phyloP scores from a whole-genome alignment of 306 rosid species.

The Senna siamea region DNA sequence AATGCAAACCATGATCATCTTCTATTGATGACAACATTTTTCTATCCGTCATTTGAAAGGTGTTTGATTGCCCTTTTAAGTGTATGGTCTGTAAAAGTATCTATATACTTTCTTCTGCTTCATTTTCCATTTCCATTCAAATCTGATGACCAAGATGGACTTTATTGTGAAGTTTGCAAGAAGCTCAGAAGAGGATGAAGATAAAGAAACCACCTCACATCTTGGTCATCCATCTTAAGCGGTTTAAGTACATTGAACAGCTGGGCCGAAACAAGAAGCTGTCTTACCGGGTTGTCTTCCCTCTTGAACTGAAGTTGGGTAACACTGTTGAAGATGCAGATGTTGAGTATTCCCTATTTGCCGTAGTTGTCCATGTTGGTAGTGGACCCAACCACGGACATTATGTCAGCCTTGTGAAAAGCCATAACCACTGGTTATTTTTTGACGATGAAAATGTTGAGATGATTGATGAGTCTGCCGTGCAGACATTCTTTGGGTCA shows the following conservation, averaged over 20 bases:
- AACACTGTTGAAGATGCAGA: conserved; percentile 84
- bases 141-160: conserved; percentile 26
- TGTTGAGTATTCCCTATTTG: conserved; percentile 84
- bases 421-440: conserved; percentile 95
- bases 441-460: conserved; percentile 94
- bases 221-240: conserved; percentile 88
- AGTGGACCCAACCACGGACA: conserved; percentile 94
- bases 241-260: conserved; percentile 90
- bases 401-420: conserved; percentile 91
- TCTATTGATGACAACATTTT: background rate
- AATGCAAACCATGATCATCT: background rate
- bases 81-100: conserved; percentile 23
- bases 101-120: background rate
- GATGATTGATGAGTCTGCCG: conserved; percentile 87
- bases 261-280: conserved; percentile 90
- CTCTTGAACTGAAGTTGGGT: conserved; percentile 85
- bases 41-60: background rate
- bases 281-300: conserved; percentile 85
- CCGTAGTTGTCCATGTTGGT: conserved; percentile 94
- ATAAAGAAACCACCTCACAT: conserved; percentile 90
- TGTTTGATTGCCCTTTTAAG: background rate
- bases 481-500: conserved; percentile 95
- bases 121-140: background rate
- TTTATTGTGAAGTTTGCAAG: conserved; percentile 71
- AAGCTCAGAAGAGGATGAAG: conserved; percentile 96